Percentiles rank a stretch among this genome's conserved stretches.
These are phyloP conservation scores for Ustilago sp. DNA, from an alignment of 1,284 basidiomycete genomes.

Conservation along the genomic window DNA sequence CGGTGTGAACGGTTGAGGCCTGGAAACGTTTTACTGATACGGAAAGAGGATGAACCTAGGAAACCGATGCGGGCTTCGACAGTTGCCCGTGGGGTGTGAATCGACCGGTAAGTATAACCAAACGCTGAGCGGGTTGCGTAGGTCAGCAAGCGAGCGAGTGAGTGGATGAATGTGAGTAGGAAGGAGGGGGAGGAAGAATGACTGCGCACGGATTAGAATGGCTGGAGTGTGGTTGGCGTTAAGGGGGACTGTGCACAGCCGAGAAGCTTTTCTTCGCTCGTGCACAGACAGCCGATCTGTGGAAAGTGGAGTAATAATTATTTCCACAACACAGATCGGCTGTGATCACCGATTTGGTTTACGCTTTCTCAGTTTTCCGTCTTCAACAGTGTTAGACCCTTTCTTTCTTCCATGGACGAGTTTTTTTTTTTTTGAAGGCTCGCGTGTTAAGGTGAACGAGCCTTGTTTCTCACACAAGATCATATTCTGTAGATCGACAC, in stretches of 20 bases:
- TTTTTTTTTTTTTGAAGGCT: not conserved
- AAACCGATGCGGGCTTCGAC: not conserved
- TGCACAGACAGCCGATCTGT: not conserved
- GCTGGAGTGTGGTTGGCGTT: not conserved
- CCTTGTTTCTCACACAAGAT: not conserved
- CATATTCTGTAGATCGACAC: slow-evolving; percentile 15
- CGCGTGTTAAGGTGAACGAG: slow-evolving; percentile 3
- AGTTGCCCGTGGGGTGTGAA: no score
- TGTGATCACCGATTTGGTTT: not conserved
- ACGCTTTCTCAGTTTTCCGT: not conserved
- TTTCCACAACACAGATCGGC: not conserved
- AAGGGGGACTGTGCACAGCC: slow-evolving; percentile 14
- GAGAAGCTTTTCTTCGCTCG: slow-evolving; percentile 11
- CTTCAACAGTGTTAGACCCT: not conserved
- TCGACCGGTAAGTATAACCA: not conserved
- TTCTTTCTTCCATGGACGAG: not conserved
- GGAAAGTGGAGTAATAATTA: slow-evolving; percentile 5
- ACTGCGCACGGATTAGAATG: not conserved
- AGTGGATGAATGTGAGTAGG: not conserved
- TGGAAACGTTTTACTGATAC: not conserved
- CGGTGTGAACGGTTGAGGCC: not conserved
- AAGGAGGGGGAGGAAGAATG: not conserved
- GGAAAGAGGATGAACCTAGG: not conserved
- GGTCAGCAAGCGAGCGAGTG: not conserved
- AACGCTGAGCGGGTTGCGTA: not conserved